phyloP scores from a whole-genome alignment of 2,329 filamentous ascomycete species.

The Colletotrichum chlorophyti region DNA sequence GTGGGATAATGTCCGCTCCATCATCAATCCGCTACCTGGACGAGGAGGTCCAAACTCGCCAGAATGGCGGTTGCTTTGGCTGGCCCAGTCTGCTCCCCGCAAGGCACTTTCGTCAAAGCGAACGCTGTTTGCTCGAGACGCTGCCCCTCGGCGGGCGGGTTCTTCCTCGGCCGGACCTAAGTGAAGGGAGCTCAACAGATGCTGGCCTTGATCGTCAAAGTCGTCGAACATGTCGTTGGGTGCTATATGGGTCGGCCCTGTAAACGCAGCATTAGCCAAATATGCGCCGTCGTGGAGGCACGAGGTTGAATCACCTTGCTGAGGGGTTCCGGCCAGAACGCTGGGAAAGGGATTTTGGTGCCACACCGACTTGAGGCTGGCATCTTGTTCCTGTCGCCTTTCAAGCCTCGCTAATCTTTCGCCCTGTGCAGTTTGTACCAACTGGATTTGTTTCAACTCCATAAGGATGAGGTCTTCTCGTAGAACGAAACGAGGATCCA shows the following conservation, averaged over 20 bases:
- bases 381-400: slow-evolving; percentile 72
- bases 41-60: slow-evolving; percentile 81
- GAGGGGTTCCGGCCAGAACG: slow-evolving; percentile 80
- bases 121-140: slow-evolving; percentile 94
- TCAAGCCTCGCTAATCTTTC: slow-evolving; percentile 68
- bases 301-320: slow-evolving; percentile 73
- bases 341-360: slow-evolving; percentile 90
- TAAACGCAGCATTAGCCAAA: slow-evolving; percentile 30
- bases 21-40: slow-evolving; percentile 84
- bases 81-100: slow-evolving; percentile 82
- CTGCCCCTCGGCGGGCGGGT: slow-evolving; percentile 81
- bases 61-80: slow-evolving; percentile 80
- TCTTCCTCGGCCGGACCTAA: slow-evolving; percentile 84
- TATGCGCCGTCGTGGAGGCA: neutral
- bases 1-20: slow-evolving; percentile 90
- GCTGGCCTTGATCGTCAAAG: slow-evolving; percentile 86
- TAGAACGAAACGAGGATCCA: slow-evolving; percentile 69
- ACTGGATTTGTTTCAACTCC: slow-evolving; percentile 73
- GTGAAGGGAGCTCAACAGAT: slow-evolving; percentile 80
- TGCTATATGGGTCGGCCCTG: slow-evolving; percentile 81
- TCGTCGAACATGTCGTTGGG: slow-evolving; percentile 87
- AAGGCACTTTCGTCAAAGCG: slow-evolving; percentile 96
- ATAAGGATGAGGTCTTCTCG: slow-evolving; percentile 75
- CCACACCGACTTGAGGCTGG: slow-evolving; percentile 85
- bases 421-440: slow-evolving; percentile 66